Percentiles rank a stretch among this genome's conserved stretches.
These are phyloP conservation scores for Xylaria sp. DNA, from an alignment of 2,329 filamentous ascomycete genomes.

Conservation along the genomic window DNA sequence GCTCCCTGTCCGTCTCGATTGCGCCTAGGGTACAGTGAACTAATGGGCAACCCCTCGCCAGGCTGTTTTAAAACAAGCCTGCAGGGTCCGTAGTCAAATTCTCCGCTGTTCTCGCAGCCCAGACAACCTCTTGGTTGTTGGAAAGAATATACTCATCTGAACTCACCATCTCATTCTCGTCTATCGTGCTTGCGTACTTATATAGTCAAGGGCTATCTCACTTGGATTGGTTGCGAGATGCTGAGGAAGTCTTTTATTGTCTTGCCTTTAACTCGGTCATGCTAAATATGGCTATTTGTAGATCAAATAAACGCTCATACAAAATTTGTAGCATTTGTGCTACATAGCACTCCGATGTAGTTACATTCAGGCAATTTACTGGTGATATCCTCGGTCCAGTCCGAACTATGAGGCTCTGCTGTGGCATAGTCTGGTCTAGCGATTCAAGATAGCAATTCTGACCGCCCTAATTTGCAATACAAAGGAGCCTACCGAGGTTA, in stretches of 20 bases:
- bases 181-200: neutral
- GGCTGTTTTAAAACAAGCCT: neutral
- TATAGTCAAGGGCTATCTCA: neutral
- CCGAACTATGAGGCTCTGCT: neutral
- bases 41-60: neutral
- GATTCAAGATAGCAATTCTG: neutral
- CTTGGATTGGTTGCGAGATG: neutral
- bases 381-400: too few relatives aligned
- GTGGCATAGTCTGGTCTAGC: neutral
- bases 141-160: conserved; percentile 16
- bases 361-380: too few relatives aligned
- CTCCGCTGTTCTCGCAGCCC: neutral
- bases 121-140: neutral
- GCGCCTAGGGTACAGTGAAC: conserved; percentile 11
- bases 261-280: too few relatives aligned
- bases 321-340: neutral
- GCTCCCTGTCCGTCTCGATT: conserved; percentile 7
- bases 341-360: too few relatives aligned
- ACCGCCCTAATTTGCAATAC: neutral
- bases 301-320: too few relatives aligned
- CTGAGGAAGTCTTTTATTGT: too few relatives aligned
- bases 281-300: too few relatives aligned
- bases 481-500: neutral
- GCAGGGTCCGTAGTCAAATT: conserved; percentile 9
- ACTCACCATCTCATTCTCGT: neutral